These are phyloP conservation scores for Geopyxis carbonaria DNA, from an alignment of 495 filamentous ascomycete species.

Conservation along the genomic window DNA sequence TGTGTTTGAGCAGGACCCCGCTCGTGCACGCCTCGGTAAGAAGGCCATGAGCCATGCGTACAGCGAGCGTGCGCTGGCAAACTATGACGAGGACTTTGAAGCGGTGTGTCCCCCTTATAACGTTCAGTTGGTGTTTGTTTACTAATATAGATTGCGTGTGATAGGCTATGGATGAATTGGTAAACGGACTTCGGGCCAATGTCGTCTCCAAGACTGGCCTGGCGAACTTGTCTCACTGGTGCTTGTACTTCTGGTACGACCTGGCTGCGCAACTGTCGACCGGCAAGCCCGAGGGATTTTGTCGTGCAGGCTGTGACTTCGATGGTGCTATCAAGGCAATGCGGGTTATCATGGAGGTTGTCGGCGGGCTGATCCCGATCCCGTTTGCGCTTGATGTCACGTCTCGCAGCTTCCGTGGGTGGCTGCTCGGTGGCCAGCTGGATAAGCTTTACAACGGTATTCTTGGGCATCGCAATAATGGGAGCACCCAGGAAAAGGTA, in stretches of 20 bases:
- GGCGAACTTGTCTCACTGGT: slow-evolving; percentile 55
- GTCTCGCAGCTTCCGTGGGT: slow-evolving; percentile 15
- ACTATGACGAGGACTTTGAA: slow-evolving; percentile 57
- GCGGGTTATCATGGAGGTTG: slow-evolving; percentile 16
- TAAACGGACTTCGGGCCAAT: slow-evolving; percentile 39
- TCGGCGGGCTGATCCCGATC: slow-evolving; percentile 15
- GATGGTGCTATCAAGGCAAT: slow-evolving; percentile 10
- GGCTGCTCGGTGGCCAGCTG: slow-evolving; percentile 12
- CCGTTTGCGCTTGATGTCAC: slow-evolving; percentile 15
- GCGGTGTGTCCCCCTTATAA: slow-evolving; percentile 23
- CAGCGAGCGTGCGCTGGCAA: slow-evolving; percentile 54
- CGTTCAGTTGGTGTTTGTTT: neutral
- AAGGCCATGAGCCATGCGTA: slow-evolving; percentile 48
- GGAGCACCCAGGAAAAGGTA: no score
- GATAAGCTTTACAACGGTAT: slow-evolving; percentile 18
- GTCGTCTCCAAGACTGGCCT: slow-evolving; percentile 35
- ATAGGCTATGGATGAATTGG: slow-evolving; percentile 56
- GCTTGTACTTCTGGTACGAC: slow-evolving; percentile 68
- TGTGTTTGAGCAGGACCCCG: slow-evolving; percentile 30
- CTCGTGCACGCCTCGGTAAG: slow-evolving; percentile 19
- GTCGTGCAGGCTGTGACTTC: slow-evolving; percentile 15
- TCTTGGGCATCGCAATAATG: no score
- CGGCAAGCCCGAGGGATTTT: slow-evolving; percentile 17
- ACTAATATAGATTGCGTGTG: slow-evolving; percentile 38
- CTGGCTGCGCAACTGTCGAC: slow-evolving; percentile 27